Base-by-base conservation (phyloP, 129 eudicot genomes). In the Deinandra increscens region DNA sequence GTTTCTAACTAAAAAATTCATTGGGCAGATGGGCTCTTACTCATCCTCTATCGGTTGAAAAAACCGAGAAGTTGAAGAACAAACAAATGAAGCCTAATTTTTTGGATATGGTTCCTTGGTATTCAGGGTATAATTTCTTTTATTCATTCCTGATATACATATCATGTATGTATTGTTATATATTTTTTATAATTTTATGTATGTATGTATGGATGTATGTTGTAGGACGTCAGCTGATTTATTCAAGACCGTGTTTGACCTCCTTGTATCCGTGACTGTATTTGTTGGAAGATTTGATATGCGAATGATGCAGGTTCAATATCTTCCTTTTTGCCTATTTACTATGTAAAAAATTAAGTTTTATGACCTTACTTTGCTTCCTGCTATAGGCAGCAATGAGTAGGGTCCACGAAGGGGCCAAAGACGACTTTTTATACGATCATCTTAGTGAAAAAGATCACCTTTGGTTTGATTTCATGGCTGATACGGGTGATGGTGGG, bases 1-100 rank as follows among this genome's bases (percentile, higher is more conserved):
- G 34, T 33, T 39, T 64, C n/a, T 26, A 71, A 39, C n/a, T n/a
- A n/a, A n/a, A n/a, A n/a, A n/a, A n/a, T n/a, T n/a, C n/a, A n/a
- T n/a, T n/a, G n/a, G n/a, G n/a, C 88, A 94, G 99, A 79, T 94
- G 99, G 99, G 99, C 99, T 63, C 99, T 94, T 62, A 85, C 97
- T 75, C 99, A 89, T 66, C 99, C 99, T 69, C 58, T 80, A 55
- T 87, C 99, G 43, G 88, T 89, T 38, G 85, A 89, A 73, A 89
- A 94, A 75, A 81, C 66, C 70, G 95, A 94, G 78, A 89, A 89
- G 79, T 60, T 85, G 84, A 94, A 89, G 74, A 85, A 89, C 75
- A 82, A 85, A 87, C 95, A 87, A 44, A 79, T 81, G 97, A 87
- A 89, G 73, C 99, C 99, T 53, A 93, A 89, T 11, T 94, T 94